Percentiles rank a stretch among this genome's conserved stretches.
Conservation (phyloP, 1,284 basidiomycete species). For the Moesziomyces sp. region DNA sequence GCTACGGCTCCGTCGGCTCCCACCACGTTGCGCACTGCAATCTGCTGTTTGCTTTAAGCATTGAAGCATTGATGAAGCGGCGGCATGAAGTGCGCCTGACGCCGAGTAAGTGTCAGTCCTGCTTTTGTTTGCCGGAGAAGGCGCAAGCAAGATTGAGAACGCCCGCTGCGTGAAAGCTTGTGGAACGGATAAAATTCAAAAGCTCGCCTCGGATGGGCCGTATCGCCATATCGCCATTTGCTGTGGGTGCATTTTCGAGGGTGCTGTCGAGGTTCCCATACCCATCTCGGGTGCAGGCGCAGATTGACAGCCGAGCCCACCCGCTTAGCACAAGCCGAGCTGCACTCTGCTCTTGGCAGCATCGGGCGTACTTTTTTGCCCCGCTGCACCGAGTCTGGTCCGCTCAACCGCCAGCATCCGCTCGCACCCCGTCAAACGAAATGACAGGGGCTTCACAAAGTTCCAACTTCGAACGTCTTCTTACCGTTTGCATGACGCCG, state of each 20-base stretch:
- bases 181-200: neutral
- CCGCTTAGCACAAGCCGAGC: neutral
- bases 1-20: neutral
- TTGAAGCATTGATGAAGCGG: neutral
- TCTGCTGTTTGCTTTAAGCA: no score
- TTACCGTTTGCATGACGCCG: no score
- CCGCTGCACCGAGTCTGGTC: no score
- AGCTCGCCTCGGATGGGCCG: neutral
- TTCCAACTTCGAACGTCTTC: no score
- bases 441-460: no score
- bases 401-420: no score
- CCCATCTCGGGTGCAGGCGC: neutral
- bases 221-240: neutral
- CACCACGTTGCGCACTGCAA: neutral
- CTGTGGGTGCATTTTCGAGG: neutral
- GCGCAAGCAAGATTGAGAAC: neutral
- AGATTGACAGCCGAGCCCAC: neutral
- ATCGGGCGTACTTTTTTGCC: neutral
- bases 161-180: neutral
- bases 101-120: neutral
- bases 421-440: no score
- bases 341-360: neutral
- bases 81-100: neutral
- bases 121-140: neutral
- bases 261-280: neutral